Percentiles rank a stretch among this genome's conserved stretches.
phyloP scores from a whole-genome alignment of 441 rosid species.

The Biscutella laevigata region DNA sequence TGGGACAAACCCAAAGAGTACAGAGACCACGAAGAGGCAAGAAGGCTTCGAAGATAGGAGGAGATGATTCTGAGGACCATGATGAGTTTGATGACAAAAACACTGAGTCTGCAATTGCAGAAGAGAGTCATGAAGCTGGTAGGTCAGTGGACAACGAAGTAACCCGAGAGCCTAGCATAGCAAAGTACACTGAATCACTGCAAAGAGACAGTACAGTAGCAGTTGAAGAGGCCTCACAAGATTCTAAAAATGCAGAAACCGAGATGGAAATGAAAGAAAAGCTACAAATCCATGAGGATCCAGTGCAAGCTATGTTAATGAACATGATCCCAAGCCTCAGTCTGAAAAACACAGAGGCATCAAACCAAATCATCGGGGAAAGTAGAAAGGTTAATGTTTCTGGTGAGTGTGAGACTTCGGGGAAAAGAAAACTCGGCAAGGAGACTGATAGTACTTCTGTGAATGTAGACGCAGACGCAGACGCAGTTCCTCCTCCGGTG shows the following conservation, averaged over 20 bases:
- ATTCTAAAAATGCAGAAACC: conserved; percentile 2
- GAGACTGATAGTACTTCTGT: conserved; percentile 11
- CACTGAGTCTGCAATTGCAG: conserved; percentile 6
- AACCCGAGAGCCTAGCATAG: conserved; percentile 8
- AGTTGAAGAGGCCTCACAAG: conserved; percentile 17
- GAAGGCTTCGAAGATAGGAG: conserved; percentile 23
- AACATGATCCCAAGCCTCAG: conserved; percentile 84
- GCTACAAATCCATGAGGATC: conserved; percentile 47
- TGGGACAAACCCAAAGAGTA: conserved; percentile 17
- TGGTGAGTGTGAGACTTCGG: conserved; percentile 13
- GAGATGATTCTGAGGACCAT: conserved; percentile 17
- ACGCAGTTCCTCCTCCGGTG: conserved; percentile 20
- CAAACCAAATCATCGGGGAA: conserved; percentile 1
- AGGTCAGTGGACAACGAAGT: conserved; percentile 12
- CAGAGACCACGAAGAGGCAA: conserved; percentile 24
- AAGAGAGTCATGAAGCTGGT: conserved; percentile 20
- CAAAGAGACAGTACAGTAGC: conserved; percentile 9
- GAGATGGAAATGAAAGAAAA: conserved; percentile 11
- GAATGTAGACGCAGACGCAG: conserved; percentile 5
- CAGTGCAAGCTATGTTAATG: conserved; percentile 71
- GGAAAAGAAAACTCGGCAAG: conserved; percentile 13
- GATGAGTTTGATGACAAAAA: conserved; percentile 13
- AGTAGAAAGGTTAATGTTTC: not conserved
- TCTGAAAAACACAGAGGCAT: conserved; percentile 31
- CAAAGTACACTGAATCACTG: conserved; percentile 1